Percentiles rank a stretch among this genome's conserved stretches.
phyloP scores from a whole-genome alignment of 108 stramenopile species.

The Chaetoceros tenuissimus region DNA sequence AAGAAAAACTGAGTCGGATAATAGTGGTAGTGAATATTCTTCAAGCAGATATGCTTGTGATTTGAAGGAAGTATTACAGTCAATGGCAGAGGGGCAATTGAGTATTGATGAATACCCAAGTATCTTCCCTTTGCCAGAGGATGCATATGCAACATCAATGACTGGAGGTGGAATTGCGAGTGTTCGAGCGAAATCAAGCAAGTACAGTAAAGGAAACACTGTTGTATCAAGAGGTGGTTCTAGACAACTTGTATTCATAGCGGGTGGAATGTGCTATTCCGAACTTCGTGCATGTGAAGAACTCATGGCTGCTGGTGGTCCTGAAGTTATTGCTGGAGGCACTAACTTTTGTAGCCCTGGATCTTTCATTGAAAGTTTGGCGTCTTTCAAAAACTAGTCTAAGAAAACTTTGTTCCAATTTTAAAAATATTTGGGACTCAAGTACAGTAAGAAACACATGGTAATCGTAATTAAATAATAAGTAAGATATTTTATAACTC shows the following conservation, averaged over 20 bases:
- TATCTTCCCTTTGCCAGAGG: conserved; percentile 75
- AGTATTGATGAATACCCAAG: conserved; percentile 83
- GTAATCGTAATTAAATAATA: too few species aligned
- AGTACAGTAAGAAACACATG: too few species aligned
- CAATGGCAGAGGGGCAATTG: conserved; percentile 35
- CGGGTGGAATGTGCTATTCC: conserved; percentile 79
- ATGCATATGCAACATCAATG: conserved; percentile 1
- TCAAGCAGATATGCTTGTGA: conserved; percentile 72
- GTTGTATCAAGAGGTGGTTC: conserved; percentile 30
- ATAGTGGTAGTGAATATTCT: conserved; percentile 54
- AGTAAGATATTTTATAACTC: background rate
- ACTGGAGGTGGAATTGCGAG: conserved; percentile 2
- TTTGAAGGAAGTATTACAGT: conserved; percentile 62
- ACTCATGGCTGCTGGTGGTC: conserved; percentile 54
- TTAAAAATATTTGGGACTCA: too few species aligned
- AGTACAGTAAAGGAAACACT: conserved; percentile 13
- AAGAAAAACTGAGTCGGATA: background rate
- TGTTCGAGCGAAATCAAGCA: conserved; percentile 15
- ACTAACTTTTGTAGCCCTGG: conserved; percentile 61
- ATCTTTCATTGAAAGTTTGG: conserved; percentile 54
- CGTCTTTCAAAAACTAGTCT: conserved; percentile 1
- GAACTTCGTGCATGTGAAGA: conserved; percentile 80
- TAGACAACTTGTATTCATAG: conserved; percentile 80
- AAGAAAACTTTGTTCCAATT: background rate
- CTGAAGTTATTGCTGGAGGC: conserved; percentile 78